Evolutionary conservation across 2,329 filamentous ascomycete genomes (phyloP), one percentile per base, ranked within the genome.

Genomic region (Aspergillus cejpii): DNA sequence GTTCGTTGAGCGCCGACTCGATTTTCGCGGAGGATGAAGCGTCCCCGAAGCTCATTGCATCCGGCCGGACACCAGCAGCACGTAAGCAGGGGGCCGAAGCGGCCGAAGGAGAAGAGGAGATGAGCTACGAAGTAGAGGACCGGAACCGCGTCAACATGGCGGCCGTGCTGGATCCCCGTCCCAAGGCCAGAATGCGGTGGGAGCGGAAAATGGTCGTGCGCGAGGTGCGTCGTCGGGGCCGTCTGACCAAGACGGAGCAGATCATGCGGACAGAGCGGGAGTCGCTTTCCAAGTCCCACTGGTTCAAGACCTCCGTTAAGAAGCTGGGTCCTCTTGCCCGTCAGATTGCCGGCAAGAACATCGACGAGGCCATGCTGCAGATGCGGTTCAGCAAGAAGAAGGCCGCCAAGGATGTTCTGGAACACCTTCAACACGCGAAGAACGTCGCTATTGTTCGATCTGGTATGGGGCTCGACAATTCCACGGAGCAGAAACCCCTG

Each of bases 381-480:
- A 95, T 98, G 87, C 80, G 84, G 44, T 97, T 91, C 73, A 91
- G 84, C 66, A 87, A 88, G 74, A 98, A 98, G 79, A 91, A 89
- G 73, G 85, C 85, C 52, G 87, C 91, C 5, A 74, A 79, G 54
- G 88, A 95, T 60, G 80, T 97, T 21, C 73, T 79, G 55, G 83
- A 81, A 61, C 86, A 92, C 61, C 73, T 98, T 14, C 80, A 92
- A 61, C 78, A 86, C 58, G 90, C 91, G 1, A 80, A 84, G 46
- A 87, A 95, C 61, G 73, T 84, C 59, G 92, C 92, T 27, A 74
- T 95, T 53, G 85, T 85, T 12, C 77, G 77, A 57, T 77, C 84
- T 29, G 89, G 88, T 10, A 97, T 98, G 91, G 90, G 89, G 0
- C 70, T 96, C 52, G 65, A 54, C 39, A 43, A 55, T 4, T 57